Conservation (phyloP, 2,329 filamentous ascomycete species). For the Cladosporium sp. region DNA sequence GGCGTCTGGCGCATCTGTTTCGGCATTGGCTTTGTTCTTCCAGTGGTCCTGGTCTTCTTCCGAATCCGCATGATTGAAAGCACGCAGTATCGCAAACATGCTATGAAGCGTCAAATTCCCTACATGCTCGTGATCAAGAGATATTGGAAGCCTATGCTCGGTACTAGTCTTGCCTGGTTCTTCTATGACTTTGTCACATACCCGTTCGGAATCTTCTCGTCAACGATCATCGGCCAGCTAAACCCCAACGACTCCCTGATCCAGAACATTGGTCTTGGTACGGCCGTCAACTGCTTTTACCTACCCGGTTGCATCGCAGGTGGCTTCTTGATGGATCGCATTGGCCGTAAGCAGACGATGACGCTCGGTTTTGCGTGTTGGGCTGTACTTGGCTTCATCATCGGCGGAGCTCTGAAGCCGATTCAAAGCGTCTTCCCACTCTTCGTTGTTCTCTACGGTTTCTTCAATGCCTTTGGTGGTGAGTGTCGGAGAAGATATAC, state of each 20-base stretch:
- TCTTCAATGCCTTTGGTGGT: conserved; percentile 72
- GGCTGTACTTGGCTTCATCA: conserved; percentile 60
- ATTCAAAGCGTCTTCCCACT: conserved; percentile 55
- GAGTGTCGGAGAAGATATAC: conserved; percentile 64
- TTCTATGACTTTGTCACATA: conserved; percentile 66
- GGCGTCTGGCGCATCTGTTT: conserved; percentile 79
- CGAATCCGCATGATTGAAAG: conserved; percentile 71
- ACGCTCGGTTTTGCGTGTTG: background rate
- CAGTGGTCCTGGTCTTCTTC: conserved; percentile 63
- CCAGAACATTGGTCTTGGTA: conserved; percentile 82
- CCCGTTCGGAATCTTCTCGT: conserved; percentile 79
- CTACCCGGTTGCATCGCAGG: conserved; percentile 75
- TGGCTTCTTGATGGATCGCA: conserved; percentile 68
- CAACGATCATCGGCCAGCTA: conserved; percentile 65
- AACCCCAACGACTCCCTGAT: conserved; percentile 59
- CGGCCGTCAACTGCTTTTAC: conserved; percentile 82
- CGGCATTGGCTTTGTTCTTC: conserved; percentile 71
- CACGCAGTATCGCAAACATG: conserved; percentile 67
- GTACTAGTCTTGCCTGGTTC: conserved; percentile 76
- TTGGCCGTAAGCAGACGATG: conserved; percentile 73
- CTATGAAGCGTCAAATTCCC: conserved; percentile 57
- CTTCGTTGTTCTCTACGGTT: conserved; percentile 66
- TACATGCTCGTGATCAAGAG: conserved; percentile 52
- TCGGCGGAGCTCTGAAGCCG: conserved; percentile 70
- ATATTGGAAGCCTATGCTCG: conserved; percentile 66